phyloP scores from a whole-genome alignment of 805 yeast genomes.

The Metschnikowia koreensis region DNA sequence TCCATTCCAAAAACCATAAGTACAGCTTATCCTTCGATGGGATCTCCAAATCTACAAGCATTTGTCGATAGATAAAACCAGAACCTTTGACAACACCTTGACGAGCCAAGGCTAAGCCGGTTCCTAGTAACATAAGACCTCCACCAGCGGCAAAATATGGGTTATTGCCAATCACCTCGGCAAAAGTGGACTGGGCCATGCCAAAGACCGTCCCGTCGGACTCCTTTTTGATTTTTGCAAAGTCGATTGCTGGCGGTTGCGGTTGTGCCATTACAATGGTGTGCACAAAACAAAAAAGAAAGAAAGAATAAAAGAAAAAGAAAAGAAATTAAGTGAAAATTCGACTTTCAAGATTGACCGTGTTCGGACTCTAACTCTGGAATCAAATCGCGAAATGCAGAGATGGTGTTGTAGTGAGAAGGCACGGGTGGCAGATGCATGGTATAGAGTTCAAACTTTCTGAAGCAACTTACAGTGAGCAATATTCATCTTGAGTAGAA shows the following conservation, averaged over 20 bases:
- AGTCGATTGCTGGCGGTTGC: conserved; percentile 25
- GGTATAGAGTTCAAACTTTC: too few relatives aligned
- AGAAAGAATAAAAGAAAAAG: not conserved
- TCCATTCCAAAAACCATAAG: conserved; percentile 95
- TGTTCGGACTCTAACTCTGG: too few relatives aligned
- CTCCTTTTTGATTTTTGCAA: conserved; percentile 32
- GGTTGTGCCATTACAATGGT: conserved; percentile 5
- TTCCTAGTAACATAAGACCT: conserved; percentile 94
- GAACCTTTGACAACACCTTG: conserved; percentile 64
- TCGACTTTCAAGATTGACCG: too few relatives aligned
- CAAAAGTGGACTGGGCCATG: conserved; percentile 39
- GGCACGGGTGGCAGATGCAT: too few relatives aligned
- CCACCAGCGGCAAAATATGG: conserved; percentile 99
- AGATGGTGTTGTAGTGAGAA: too few relatives aligned
- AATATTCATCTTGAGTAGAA: too few relatives aligned
- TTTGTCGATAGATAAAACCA: conserved; percentile 69
- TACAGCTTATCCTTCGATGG: conserved; percentile 92
- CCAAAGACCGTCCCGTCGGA: conserved; percentile 41
- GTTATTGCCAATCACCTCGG: conserved; percentile 61
- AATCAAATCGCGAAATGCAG: too few relatives aligned
- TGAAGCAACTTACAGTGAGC: too few relatives aligned
- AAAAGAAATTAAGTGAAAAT: not conserved
- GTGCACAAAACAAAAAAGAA: not conserved
- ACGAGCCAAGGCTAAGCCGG: conserved; percentile 75
- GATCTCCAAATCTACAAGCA: conserved; percentile 89